Base-by-base conservation (phyloP, 1,284 basidiomycete genomes). In the Pseudozyma sp. region DNA sequence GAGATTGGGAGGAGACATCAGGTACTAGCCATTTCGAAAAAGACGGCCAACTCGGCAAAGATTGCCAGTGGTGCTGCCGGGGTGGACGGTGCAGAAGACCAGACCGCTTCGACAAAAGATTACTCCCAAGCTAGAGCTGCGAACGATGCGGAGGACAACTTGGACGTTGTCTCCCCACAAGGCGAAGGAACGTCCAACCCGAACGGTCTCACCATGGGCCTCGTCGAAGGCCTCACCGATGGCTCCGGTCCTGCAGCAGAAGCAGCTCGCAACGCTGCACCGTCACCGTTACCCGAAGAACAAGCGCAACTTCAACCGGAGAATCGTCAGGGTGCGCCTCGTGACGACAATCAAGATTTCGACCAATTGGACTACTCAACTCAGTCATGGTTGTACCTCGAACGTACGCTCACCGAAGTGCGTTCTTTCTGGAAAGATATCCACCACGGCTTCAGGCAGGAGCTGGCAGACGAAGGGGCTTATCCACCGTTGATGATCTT, bases 401-500 rank as follows among this genome's bases (percentile, higher is more conserved):
- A 57, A 31, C 69, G 62, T 1, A 79, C 77, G 12, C 58, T 80
- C 1, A 19, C 40, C 11, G 75, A 80, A 40, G 80, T 82, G 1
- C 58, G 69, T 11, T 36, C 13, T 5, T 86, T 86, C 73, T 70
- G 79, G 62, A 13, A 52, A 0, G 73, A 83, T 36, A 61, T 86
- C 35, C 59, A 67, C 42, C 35, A 44, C 4, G 63, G 67, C 2
- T 85, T 81, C 59, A 71, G 79, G 48, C 55, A 62, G 0, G 42
- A 57, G 18, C 45, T 70, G 25, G 47, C 59, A 1, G n/a, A 35
- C 1, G 14, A 25, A 11, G 68, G 68, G 4, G 19, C 10, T 3
- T 85, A 85, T 59, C 85, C 85, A n/a, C 83, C 84, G 6, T 50
- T 85, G 13, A 68, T 79, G 34, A 57, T 85, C 21, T 38, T 85